Evolutionary conservation across 1,139 yeast species (phyloP).

Genomic region (Debaryomyces subglobosus): DNA sequence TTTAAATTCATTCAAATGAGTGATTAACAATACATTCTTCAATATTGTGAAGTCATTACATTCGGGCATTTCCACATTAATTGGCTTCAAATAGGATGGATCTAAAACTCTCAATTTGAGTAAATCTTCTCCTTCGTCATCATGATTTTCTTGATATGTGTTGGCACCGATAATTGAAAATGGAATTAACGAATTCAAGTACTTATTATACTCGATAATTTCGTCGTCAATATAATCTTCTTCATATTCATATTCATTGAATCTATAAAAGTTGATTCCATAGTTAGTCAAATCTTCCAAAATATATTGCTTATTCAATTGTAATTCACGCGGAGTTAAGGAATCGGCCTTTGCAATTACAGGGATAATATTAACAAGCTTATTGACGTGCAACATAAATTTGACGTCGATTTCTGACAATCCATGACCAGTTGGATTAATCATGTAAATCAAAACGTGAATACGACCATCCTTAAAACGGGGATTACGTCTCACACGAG

Average conservation of each 20-base stretch:
- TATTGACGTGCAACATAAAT: constrained; percentile 44
- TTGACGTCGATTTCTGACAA: constrained; percentile 46
- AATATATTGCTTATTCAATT: constrained; percentile 40
- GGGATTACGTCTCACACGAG: constrained; percentile 50
- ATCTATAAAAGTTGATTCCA: constrained; percentile 46
- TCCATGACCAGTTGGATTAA: constrained; percentile 53
- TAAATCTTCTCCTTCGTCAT: constrained; percentile 41
- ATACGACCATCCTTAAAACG: constrained; percentile 52
- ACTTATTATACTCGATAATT: constrained; percentile 50
- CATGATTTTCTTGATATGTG: constrained; percentile 40
- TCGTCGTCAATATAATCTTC: constrained; percentile 53
- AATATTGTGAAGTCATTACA: constrained; percentile 66
- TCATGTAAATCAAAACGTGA: constrained; percentile 50
- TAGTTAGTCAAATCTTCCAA: constrained; percentile 46
- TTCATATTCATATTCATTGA: constrained; percentile 53
- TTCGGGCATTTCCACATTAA: constrained; percentile 57
- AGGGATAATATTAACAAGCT: constrained; percentile 47
- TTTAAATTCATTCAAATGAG: constrained; percentile 78
- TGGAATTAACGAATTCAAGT: constrained; percentile 45
- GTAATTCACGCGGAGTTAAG: constrained; percentile 41
- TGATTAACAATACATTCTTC: constrained; percentile 68
- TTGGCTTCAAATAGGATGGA: constrained; percentile 39
- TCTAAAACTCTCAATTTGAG: constrained; percentile 43
- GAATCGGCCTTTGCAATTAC: constrained; percentile 48
- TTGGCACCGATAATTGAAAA: constrained; percentile 50